Evolutionary conservation across 768 basidiomycete species (phyloP).

Genomic region (Cantharellus cinnabarinus): DNA sequence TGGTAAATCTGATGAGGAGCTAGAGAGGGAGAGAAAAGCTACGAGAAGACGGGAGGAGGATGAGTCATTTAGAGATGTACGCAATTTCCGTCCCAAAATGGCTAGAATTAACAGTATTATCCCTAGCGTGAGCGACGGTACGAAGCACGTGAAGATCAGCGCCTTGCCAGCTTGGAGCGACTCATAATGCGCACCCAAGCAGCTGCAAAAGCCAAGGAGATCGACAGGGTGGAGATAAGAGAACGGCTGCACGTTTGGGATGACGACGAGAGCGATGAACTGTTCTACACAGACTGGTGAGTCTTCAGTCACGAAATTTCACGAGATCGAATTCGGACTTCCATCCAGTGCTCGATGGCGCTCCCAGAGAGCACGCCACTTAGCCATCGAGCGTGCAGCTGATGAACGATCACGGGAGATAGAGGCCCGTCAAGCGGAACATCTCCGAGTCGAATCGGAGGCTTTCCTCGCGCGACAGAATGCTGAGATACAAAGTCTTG

Average conservation of each 20-base stretch:
- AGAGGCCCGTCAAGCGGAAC: constrained; percentile 74
- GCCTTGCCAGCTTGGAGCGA: constrained; percentile 59
- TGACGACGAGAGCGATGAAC: constrained; percentile 80
- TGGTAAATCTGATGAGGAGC: constrained; percentile 67
- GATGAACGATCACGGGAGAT: constrained; percentile 65
- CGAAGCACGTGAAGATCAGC: constrained; percentile 68
- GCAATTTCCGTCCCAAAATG: constrained; percentile 12
- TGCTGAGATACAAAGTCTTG: constrained; percentile 86
- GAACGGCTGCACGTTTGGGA: constrained; percentile 75
- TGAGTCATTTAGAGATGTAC: constrained; percentile 65
- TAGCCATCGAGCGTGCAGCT: constrained; percentile 60
- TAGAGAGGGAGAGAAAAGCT: constrained; percentile 66
- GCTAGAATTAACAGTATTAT: constrained; percentile 3
- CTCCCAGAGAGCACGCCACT: constrained; percentile 41
- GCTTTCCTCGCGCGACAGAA: constrained; percentile 84
- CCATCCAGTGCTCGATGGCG: constrained; percentile 64
- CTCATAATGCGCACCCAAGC: constrained; percentile 51
- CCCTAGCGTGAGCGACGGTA: constrained; percentile 78
- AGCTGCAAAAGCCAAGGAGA: constrained; percentile 56
- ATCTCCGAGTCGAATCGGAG: constrained; percentile 76
- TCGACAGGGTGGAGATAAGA: constrained; percentile 61
- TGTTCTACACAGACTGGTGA: constrained; percentile 81
- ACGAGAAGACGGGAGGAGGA: constrained; percentile 61
- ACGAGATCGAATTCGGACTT: constrained; percentile 3
- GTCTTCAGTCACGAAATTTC: constrained; percentile 10